phyloP scores from a whole-genome alignment of 2,329 filamentous ascomycete species.

The Aureobasidium namibiae region DNA sequence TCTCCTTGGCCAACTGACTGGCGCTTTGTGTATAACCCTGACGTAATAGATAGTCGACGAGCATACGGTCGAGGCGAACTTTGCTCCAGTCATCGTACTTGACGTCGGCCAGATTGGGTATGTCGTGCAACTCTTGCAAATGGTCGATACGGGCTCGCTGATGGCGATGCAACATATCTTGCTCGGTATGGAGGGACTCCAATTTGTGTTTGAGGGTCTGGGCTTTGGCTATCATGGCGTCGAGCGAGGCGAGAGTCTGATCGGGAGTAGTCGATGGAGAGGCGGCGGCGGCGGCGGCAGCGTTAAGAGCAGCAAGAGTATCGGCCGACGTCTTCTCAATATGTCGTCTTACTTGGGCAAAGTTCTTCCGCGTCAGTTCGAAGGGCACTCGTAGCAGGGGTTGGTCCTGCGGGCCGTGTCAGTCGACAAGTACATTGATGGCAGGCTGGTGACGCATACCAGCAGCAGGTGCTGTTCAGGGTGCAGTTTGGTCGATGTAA shows the following conservation, averaged over 20 bases:
- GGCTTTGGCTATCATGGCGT: constrained; percentile 78
- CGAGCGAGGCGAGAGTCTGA: constrained; percentile 59
- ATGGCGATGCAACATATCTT: constrained; percentile 66
- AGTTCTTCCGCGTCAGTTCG: constrained; percentile 88
- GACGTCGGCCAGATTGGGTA: constrained; percentile 78
- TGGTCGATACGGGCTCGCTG: constrained; percentile 70
- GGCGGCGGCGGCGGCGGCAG: constrained; percentile 55
- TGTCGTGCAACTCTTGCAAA: constrained; percentile 69
- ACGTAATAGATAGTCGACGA: constrained; percentile 88
- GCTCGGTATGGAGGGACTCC: constrained; percentile 66
- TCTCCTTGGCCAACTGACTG: constrained; percentile 62
- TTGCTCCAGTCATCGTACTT: constrained; percentile 90
- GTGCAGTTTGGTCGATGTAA: constrained; percentile 57
- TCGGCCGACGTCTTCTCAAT: constrained; percentile 57
- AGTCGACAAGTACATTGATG: background rate
- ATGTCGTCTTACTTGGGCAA: constrained; percentile 72
- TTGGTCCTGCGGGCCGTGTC: constrained; percentile 61
- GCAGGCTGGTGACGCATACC: constrained; percentile 33
- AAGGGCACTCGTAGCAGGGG: constrained; percentile 85
- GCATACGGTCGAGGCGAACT: constrained; percentile 67
- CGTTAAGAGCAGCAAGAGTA: constrained; percentile 24
- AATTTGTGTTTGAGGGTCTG: constrained; percentile 85
- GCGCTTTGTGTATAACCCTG: constrained; percentile 77
- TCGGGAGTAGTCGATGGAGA: constrained; percentile 30
- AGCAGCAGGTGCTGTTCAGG: constrained; percentile 69